Evolutionary conservation across 371 early-diverging fungal species (phyloP).

Genomic region (Mortierella sp.): DNA sequence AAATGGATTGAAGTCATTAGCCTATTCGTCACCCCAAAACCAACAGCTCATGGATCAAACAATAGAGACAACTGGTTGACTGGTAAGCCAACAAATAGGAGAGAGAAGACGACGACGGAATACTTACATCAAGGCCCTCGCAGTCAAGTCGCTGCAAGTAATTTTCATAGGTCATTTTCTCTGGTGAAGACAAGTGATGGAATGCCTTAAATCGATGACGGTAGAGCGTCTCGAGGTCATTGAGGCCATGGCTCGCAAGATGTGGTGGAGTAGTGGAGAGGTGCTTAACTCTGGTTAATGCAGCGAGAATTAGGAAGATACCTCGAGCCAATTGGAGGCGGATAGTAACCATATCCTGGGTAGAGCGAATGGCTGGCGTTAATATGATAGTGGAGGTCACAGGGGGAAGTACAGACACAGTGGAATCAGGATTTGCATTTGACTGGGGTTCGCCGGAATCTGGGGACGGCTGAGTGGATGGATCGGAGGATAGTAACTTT

Average conservation of each 20-base stretch:
- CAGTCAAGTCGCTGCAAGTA: slow-evolving; percentile 52
- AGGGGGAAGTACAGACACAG: background rate
- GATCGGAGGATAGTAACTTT: background rate
- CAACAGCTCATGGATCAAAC: no score
- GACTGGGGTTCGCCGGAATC: background rate
- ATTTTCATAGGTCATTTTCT: slow-evolving; percentile 55
- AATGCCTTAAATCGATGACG: slow-evolving; percentile 74
- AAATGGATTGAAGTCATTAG: no score
- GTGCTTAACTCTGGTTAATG: slow-evolving; percentile 59
- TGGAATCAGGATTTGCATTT: background rate
- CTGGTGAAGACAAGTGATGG: slow-evolving; percentile 62
- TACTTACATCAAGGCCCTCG: slow-evolving; percentile 47
- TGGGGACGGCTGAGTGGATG: background rate
- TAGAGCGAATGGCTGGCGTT: slow-evolving; percentile 30
- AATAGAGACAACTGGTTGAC: no score
- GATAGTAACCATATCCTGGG: slow-evolving; percentile 10
- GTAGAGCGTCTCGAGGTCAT: slow-evolving; percentile 68
- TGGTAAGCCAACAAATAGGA: no score
- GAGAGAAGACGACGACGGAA: no score
- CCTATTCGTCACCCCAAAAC: no score
- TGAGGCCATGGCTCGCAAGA: slow-evolving; percentile 58
- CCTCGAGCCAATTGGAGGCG: slow-evolving; percentile 29
- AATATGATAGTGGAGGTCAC: background rate
- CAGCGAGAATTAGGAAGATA: slow-evolving; percentile 35
- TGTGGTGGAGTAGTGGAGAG: slow-evolving; percentile 57